These are phyloP conservation scores for Cajanus cajan DNA, from an alignment of 306 rosid species.

Conservation along the genomic window DNA sequence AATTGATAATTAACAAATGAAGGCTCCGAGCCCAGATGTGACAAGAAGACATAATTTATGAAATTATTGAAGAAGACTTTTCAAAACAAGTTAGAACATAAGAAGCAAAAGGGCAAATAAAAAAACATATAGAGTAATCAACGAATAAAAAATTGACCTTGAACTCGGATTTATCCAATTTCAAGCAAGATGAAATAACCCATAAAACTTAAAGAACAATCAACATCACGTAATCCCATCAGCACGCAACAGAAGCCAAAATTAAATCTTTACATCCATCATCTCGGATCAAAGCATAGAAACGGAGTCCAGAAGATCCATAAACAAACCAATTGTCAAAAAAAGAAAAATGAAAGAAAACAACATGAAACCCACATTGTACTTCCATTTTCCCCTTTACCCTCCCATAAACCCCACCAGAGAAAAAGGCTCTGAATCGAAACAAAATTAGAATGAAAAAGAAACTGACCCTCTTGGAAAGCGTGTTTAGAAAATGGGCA, in stretches of 20 bases:
- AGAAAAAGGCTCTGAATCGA: neutral
- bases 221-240: slow-evolving; percentile 22
- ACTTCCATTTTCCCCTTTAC: neutral
- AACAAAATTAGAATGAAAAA: neutral
- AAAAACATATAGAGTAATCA: neutral
- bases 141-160: neutral
- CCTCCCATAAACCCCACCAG: slow-evolving; percentile 9
- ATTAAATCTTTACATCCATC: neutral
- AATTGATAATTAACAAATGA: slow-evolving; percentile 11
- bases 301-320: neutral
- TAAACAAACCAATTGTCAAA: neutral
- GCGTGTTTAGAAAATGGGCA: slow-evolving; percentile 27
- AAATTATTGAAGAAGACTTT: slow-evolving; percentile 10
- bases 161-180: neutral
- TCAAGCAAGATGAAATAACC: neutral
- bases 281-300: slow-evolving; percentile 5
- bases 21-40: neutral
- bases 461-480: slow-evolving; percentile 47
- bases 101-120: neutral
- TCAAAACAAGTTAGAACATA: slow-evolving; percentile 1
- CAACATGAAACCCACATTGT: slow-evolving; percentile 10
- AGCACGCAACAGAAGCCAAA: neutral
- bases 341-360: neutral
- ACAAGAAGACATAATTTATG: neutral
- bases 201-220: neutral